Base-by-base conservation (phyloP, 2,329 filamentous ascomycete species). In the Fusarium napiforme region DNA sequence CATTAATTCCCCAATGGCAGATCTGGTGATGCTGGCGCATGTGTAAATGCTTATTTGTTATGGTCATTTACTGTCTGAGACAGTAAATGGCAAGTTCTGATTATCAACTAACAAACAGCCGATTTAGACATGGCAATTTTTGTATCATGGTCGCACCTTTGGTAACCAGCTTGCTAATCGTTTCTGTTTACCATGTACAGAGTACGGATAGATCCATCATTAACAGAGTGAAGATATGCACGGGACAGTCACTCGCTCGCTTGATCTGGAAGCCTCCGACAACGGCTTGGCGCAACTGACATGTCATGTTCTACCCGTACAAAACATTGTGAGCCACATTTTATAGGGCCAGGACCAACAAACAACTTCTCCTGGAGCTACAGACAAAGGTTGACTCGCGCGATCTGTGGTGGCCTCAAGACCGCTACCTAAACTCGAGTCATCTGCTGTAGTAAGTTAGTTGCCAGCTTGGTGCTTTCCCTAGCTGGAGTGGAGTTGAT, bases 281-380 rank as follows among this genome's bases (percentile, higher is more conserved):
- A 34, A 45, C 26, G 49, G 53, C 67, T 73, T 73, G 62, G 71
- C 62, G 37, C 28, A 64, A 30, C 43, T 74, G 71, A 74, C 50
- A 71, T 59, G 49, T 74, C 61, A 42, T 30, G 45, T 71, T 60
- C 34, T 56, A 23, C 23, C 23, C 23, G 23, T 23, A 74, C 62
- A 40, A 56, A 23, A 39, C 28, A 42, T n/a, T 26, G 32, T 37
- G 30, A 59, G 47, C 49, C 40, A 42, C n/a, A 42, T 50, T 57
- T 57, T 30, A 37, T 39, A 60, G 34, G 37, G 34, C 50, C 19
- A 21, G 32, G 12, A 37, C 21, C 18, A 59, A 19, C 19, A 46
- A 70, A 37, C 18, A 40, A 49, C 39, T 37, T 34, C 19, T 9
- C 4, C 12, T 15, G 23, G n/a, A 36, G 30, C 37, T 34, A 60